Evolutionary conservation across 1,284 basidiomycete genomes (phyloP), one percentile per base, ranked within the genome.

Genomic region (Ceratobasidium sp.): DNA sequence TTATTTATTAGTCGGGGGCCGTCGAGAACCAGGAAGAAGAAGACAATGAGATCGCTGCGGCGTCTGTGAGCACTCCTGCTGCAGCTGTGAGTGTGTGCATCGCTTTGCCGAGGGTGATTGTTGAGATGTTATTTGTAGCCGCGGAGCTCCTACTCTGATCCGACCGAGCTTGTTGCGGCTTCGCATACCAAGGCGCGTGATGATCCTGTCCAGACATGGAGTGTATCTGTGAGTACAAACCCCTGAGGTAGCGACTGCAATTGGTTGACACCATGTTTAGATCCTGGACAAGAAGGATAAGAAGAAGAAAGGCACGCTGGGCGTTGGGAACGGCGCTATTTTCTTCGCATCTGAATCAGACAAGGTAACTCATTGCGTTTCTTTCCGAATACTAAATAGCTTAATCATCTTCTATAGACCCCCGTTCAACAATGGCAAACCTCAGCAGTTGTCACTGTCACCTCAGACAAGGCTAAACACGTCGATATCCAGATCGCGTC

Each of bases 241-340:
- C 53, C 77, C 42, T 1, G 60, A 42, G 20, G 13, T 40, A 64
- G 49, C 73, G 15, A 18, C 10, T 42, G 13, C 39, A 20, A 1
- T 42, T 55, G 1, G 23, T 39, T 12, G 20, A 49, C 20, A n/a
- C 28, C 40, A 20, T 39, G 20, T 53, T 15, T 55, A 97, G 85
- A 88, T 98, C 51, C 33, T 76, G 23, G 96, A 98, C 83, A 94
- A 94, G 87, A 97, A 97, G 86, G 95, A 94, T 67, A 98, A 98
- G 91, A 98, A 98, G 90, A 97, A 96, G 90, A 98, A 98, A 86
- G 97, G 97, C 4, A 98, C 95, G 0, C 88, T 99, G 28, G 96
- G 96, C 1, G 89, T 98, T 73, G 97, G 96, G 44, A 97, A 96
- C 83, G 97, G 96, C 12, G 91, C 95, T 33, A 89, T 98, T 53